Evolutionary conservation across 2,329 filamentous ascomycete genomes (phyloP), one percentile per base, ranked within the genome.

Genomic region (Exserohilum rostratum): DNA sequence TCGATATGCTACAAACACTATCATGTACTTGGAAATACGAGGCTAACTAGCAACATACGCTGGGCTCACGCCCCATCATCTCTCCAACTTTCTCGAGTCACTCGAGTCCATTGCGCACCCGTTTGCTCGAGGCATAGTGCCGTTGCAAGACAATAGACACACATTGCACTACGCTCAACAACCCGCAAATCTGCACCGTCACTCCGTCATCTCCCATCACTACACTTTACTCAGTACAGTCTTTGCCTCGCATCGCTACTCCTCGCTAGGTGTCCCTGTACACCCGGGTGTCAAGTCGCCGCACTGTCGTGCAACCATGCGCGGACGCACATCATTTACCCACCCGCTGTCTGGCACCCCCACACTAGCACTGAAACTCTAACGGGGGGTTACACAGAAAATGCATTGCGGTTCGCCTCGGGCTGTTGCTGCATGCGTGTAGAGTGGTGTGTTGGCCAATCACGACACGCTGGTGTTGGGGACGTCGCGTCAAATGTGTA

Each of bases 281-380:
- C 22, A 4, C 4, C 22, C 22, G 7, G 22, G 22, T 25, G 22
- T 25, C 22, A 25, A 25, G 22, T 35, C 18, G 46, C 54, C 34
- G 55, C 34, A 42, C 48, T 61, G 55, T 48, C 30, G 59, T 68
- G 60, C 35, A 34, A 66, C 61, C 39, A 46, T 43, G 29, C 4
- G 40, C 38, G 50, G 50, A 44, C 52, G 35, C n/a, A 33, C 15
- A 33, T 42, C 33, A 49, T 54, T 33, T 44, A 45, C 47, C 27
- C 33, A 60, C 47, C 59, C 33, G 53, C 47, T 44, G 34, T 47
- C 37, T 5, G 7, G 33, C 42, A 45, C 53, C 42, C 53, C 57
- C 15, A 46, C 17, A 46, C 39, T 22, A 52, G 10, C n/a, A 47
- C 15, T 20, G 37, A 50, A 40, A 45, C 20, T 37, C 15, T 17